Evolutionary conservation across 1,284 basidiomycete genomes (phyloP), one percentile per base, ranked within the genome.

Genomic region (Stereum hirsutum): DNA sequence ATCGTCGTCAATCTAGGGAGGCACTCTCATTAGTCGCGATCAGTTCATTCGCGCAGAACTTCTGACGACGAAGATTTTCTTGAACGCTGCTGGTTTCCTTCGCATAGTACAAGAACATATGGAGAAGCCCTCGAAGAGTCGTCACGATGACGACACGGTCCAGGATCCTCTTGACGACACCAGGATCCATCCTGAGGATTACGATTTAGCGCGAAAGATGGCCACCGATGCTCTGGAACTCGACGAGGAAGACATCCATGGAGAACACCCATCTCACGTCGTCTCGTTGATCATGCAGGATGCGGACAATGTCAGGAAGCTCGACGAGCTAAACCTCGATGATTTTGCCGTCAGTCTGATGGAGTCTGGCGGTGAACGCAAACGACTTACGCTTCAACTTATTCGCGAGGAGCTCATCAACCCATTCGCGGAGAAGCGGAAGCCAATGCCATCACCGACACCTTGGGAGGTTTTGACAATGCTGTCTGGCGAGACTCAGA

Each of bases 121-220:
- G 43, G 70, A 75, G 28, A 75, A 74, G 43, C 64, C 70, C 31
- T 57, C 69, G 31, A 85, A 86, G 59, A 75, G 81, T 53, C 75
- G 88, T 17, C 75, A 77, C 39, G 79, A 85, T 41, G 81, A 85
- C 44, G 55, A 60, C 5, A 75, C 81, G 47, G 70, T 76, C 10
- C 83, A 88, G 10, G 95, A 99, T 62, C 90, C 93, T 4, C 71
- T 99, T 36, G 96, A 99, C 60, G 82, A 85, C 56, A 99, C 95
- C 19, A 87, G 96, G 12, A 92, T 99, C 49, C 96, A 99, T 61
- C 92, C 92, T 1, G 93, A 97, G 62, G 95, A 99, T 64, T 99
- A 99, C 61, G 92, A 97, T 55, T 76, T 98, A 43, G 95, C 96
- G 1, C 83, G 92, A 36, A 98, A 99, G 69, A 98, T 99, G 92